Conservation (phyloP, 2,329 filamentous ascomycete species). For the Didymella lethalis region DNA sequence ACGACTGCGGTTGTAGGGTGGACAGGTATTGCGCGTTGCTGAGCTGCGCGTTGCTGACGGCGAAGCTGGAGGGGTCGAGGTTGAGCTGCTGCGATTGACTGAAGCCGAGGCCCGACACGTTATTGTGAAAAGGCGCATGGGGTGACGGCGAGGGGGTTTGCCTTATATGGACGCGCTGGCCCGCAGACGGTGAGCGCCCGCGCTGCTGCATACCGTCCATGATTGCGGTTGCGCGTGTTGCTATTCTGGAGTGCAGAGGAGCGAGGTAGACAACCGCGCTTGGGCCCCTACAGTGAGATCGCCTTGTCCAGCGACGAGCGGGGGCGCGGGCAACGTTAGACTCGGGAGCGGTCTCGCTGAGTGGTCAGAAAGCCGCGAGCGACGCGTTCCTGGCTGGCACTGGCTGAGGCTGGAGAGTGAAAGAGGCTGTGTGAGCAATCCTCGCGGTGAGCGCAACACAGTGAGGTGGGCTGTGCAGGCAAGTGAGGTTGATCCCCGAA, state of each 20-base stretch:
- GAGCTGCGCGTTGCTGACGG: slow-evolving; percentile 49
- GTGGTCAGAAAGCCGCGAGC: slow-evolving; percentile 31
- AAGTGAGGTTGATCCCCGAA: slow-evolving; percentile 19
- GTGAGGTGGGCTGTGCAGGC: slow-evolving; percentile 26
- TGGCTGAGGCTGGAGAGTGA: slow-evolving; percentile 41
- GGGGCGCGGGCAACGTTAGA: slow-evolving; percentile 18
- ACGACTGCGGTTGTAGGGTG: slow-evolving; percentile 50
- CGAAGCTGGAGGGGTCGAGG: slow-evolving; percentile 38
- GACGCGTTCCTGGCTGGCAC: slow-evolving; percentile 32
- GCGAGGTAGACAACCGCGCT: slow-evolving; percentile 20
- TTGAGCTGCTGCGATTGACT: slow-evolving; percentile 55
- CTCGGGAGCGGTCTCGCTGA: slow-evolving; percentile 29
- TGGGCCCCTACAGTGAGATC: slow-evolving; percentile 19
- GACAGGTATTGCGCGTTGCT: slow-evolving; percentile 50
- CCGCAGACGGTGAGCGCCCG: slow-evolving; percentile 69
- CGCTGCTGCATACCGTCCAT: slow-evolving; percentile 53
- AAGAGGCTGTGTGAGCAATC: slow-evolving; percentile 39
- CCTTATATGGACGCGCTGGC: slow-evolving; percentile 70
- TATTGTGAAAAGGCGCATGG: slow-evolving; percentile 62
- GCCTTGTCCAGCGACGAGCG: slow-evolving; percentile 20
- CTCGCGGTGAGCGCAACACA: slow-evolving; percentile 26
- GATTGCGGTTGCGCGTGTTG: slow-evolving; percentile 16
- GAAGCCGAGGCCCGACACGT: slow-evolving; percentile 64
- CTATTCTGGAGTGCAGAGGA: slow-evolving; percentile 23
- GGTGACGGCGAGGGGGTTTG: slow-evolving; percentile 71